Evolutionary conservation across 2,329 filamentous ascomycete species (phyloP), one percentile per base, ranked within the genome.

Genomic region (Epichloe bromicola): DNA sequence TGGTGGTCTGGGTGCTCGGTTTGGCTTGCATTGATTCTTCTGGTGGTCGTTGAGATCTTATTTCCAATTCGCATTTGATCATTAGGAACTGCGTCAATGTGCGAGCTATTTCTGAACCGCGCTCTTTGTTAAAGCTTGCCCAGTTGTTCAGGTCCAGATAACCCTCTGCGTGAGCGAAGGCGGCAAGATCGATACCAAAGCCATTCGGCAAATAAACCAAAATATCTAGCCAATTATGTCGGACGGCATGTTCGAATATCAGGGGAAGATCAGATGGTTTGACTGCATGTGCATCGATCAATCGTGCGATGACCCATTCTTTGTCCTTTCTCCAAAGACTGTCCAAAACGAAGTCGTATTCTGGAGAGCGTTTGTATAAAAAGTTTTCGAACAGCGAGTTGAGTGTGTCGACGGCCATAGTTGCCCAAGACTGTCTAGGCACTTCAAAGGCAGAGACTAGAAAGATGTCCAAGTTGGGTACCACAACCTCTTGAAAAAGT

Each of bases 301-400:
- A 79, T 53, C 86, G 82, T 56, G 83, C 79, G 10, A 84, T 83
- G 15, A 97, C 86, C 85, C 89, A 97, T 19, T 84, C 78, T 57
- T 83, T 86, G 63, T 97, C 88, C 63, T 93, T 89, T 58, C 85
- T 83, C 90, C 91, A 97, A 5, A 95, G 71, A 53, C 88, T 90
- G 62, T 95, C 85, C 52, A 98, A 78, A 14, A 95, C 91, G 56
- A 96, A 94, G 57, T 90, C 83, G 64, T 88, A 86, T 51, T 90
- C 80, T 4, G 83, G 76, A 11, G 88, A 82, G 51, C 82, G 79
- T 65, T 90, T 90, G 61, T 83, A 78, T 30, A 96, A 74, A 63
- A 95, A 96, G 11, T 86, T 85, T 48, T 87, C 83, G 59, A 96
- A 91, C 1, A 91, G 72, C 14, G 86, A 85, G 53, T 80, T 83